Evolutionary conservation across 441 rosid genomes (phyloP).

Genomic region (Gossypium gossypioides): DNA sequence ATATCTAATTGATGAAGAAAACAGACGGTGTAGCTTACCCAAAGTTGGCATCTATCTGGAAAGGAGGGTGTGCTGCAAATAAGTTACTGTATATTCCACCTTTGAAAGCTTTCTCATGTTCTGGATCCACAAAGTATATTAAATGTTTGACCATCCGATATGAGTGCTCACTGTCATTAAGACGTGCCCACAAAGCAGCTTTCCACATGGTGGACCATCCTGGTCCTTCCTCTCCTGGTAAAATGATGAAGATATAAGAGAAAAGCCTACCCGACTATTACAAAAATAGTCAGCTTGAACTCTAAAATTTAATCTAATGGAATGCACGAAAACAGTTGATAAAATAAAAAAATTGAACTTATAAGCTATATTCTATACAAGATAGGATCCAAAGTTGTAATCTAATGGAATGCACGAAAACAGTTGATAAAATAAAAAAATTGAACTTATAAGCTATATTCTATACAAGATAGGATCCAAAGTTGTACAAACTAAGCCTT

Average conservation of each 20-base stretch:
- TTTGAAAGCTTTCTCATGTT: slow-evolving; percentile 42
- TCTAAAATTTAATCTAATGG: neutral
- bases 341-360: neutral
- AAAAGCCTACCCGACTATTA: neutral
- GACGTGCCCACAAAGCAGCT: slow-evolving; percentile 80
- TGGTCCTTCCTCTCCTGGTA: slow-evolving; percentile 80
- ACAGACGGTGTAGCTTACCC: slow-evolving; percentile 46
- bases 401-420: neutral
- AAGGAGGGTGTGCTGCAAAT: slow-evolving; percentile 94
- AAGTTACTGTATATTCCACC: slow-evolving; percentile 84
- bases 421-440: neutral
- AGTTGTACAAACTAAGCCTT: neutral
- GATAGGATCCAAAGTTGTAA: neutral
- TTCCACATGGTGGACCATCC: slow-evolving; percentile 96
- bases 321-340: neutral
- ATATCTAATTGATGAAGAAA: neutral
- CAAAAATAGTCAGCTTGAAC: neutral
- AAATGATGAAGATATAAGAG: slow-evolving; percentile 3
- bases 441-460: neutral
- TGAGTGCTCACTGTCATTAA: slow-evolving; percentile 54
- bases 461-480: neutral
- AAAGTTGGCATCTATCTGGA: slow-evolving; percentile 85
- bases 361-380: neutral
- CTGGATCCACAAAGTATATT: slow-evolving; percentile 60
- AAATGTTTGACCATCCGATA: slow-evolving; percentile 65